Evolutionary conservation across 345 rosid species (phyloP), one percentile per base, ranked within the genome.

Genomic region (Excoecaria cochinchinensis): DNA sequence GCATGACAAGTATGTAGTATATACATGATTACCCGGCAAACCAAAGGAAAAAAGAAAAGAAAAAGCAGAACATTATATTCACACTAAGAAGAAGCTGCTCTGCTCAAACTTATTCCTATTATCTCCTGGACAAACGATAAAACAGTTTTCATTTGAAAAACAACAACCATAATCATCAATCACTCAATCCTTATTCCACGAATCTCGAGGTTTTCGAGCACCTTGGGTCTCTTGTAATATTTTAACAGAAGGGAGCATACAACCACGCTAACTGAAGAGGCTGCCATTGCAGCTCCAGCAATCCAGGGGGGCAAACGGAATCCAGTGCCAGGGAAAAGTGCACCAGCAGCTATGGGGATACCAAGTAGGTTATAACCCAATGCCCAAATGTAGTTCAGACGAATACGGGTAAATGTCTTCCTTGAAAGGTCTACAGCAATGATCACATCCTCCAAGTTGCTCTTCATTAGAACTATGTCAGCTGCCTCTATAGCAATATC

Each of bases 241-340:
- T 86, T 90, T 79, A 95, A 77, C 80, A 92, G 72, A 67, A 92
- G 92, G 46, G 98, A 95, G 81, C 97, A 91, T 71, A 97, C 87
- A 42, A 95, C 98, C 5, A 95, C 98, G 48, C 97, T 92, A 59
- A 95, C 97, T 0, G 99, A 95, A 51, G 99, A 95, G 3, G 99
- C 94, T 16, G 99, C 97, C 99, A 95, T 95, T 60, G 97, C 97
- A 5, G 97, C 99, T 12, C 97, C 99, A 3, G 99, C 99, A 5
- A 95, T 89, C 99, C 99, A 95, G 1, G 99, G 99, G 0, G 99
- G 97, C 58, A 95, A 81, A 55, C 97, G 91, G 78, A 91, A 90
- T 46, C 88, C 72, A 0, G 87, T 87, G 0, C 74, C 72, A 0
- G 97, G 99, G 74, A 86, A 95, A 52, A 95, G 89, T 16, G 85